phyloP scores from a whole-genome alignment of 495 filamentous ascomycete species.

The Oidiodendron maius region DNA sequence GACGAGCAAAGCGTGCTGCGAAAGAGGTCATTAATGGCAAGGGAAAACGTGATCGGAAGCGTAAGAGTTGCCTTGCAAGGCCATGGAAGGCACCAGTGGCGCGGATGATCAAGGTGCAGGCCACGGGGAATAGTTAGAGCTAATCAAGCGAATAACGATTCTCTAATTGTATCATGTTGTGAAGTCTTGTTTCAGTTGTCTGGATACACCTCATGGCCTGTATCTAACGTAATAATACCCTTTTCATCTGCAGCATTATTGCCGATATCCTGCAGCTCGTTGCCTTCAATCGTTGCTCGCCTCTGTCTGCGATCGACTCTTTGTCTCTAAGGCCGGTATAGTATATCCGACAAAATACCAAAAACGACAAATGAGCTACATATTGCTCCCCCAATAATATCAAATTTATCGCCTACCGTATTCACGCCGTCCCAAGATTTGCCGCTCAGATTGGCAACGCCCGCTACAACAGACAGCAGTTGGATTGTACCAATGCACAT shows the following conservation, averaged over 20 bases:
- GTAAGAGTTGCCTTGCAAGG: too few relatives aligned
- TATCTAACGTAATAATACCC: too few relatives aligned
- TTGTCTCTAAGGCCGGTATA: background rate
- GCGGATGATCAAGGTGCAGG: too few relatives aligned
- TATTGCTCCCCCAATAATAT: constrained; percentile 29
- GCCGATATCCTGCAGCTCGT: background rate
- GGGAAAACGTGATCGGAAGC: too few relatives aligned
- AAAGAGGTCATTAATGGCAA: too few relatives aligned
- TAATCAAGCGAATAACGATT: too few relatives aligned
- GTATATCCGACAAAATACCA: background rate
- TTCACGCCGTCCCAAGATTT: constrained; percentile 83
- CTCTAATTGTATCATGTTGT: too few relatives aligned
- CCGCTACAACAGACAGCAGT: constrained; percentile 66
- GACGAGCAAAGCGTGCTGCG: too few relatives aligned
- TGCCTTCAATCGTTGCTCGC: background rate
- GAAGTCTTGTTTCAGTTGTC: too few relatives aligned
- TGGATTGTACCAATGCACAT: constrained; percentile 81
- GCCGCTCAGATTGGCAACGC: constrained; percentile 69
- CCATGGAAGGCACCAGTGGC: too few relatives aligned
- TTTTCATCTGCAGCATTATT: background rate
- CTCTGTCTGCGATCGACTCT: background rate
- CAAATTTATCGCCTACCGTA: constrained; percentile 70
- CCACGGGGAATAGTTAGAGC: too few relatives aligned
- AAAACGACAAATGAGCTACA: background rate
- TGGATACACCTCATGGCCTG: too few relatives aligned